These are phyloP conservation scores for Moesziomyces sp. DNA, from an alignment of 1,284 basidiomycete genomes.

Conservation along the genomic window DNA sequence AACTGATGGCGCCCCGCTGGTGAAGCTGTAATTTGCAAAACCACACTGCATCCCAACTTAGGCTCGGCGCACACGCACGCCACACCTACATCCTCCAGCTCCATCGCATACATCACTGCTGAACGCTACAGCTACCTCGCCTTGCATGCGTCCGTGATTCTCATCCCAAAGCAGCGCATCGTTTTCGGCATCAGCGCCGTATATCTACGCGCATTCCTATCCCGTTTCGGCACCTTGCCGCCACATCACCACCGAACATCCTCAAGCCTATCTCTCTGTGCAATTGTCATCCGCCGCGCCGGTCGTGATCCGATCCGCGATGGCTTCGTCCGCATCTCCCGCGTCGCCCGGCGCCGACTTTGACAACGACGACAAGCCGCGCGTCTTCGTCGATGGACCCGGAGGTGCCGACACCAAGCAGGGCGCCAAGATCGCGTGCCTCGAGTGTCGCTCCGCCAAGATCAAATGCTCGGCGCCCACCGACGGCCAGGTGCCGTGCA, in stretches of 20 bases:
- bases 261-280: too few relatives aligned
- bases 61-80: not conserved
- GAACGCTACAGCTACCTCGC: not conserved
- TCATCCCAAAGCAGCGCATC: not conserved
- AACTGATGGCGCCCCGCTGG: not conserved
- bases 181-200: not conserved
- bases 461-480: conserved; percentile 60
- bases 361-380: conserved; percentile 46
- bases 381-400: conserved; percentile 56
- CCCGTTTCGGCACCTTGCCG: too few relatives aligned
- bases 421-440: conserved; percentile 56
- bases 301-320: not conserved
- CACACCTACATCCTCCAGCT: not conserved
- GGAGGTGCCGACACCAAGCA: conserved; percentile 59
- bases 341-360: conserved; percentile 15
- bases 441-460: conserved; percentile 58
- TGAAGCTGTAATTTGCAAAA: too few relatives aligned
- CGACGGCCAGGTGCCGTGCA: conserved; percentile 58
- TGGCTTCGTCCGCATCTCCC: conserved; percentile 36
- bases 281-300: too few relatives aligned
- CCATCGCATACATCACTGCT: not conserved
- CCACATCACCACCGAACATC: not conserved
- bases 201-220: not conserved
- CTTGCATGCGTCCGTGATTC: not conserved
- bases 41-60: too few relatives aligned